Evolutionary conservation across 1,284 basidiomycete species (phyloP), one percentile per base, ranked within the genome.

Genomic region (Pseudozyma flocculosa): DNA sequence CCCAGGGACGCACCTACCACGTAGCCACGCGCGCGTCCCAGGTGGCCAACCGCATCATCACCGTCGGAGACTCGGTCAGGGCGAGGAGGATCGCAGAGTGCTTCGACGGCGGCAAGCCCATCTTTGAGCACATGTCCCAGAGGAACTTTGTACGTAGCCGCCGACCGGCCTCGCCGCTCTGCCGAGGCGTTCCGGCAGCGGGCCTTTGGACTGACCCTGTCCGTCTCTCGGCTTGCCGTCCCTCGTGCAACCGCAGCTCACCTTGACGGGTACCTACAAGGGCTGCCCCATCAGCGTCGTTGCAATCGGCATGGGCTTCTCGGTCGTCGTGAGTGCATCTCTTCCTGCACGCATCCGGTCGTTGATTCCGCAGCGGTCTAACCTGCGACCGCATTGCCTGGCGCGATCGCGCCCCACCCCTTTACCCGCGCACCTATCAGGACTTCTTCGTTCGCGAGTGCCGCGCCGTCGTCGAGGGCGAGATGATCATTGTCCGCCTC

Each of bases 391-490:
- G n/a, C n/a, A n/a, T n/a, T n/a, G n/a, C n/a, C n/a, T n/a, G n/a
- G n/a, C n/a, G n/a, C n/a, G n/a, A n/a, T n/a, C n/a, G n/a, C n/a
- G n/a, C n/a, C 26, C 26, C 7, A 29, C 26, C 56, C 26, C 26
- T 11, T 29, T 29, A 11, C 26, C 26, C 26, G 7, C 26, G 5
- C 84, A 88, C 2, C 88, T 88, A n/a, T 76, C 87, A 87, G 78
- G 89, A 91, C 78, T 91, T 91, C 79, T 89, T 90, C 76, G 83
- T 91, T 15, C 84, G 89, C 59, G 89, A 91, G 79, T 84, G 84
- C 17, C 83, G 89, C 52, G 89, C 90, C 72, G 87, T 87, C 63
- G 78, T 90, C 38, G 81, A 79, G 56, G 89, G 89, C 9, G 88
- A 91, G 72, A 85, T 91, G 84, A 80, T 84, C 60, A 83, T 91